Conservation (phyloP, 1,284 basidiomycete species). For the Laetiporus sulphureus region DNA sequence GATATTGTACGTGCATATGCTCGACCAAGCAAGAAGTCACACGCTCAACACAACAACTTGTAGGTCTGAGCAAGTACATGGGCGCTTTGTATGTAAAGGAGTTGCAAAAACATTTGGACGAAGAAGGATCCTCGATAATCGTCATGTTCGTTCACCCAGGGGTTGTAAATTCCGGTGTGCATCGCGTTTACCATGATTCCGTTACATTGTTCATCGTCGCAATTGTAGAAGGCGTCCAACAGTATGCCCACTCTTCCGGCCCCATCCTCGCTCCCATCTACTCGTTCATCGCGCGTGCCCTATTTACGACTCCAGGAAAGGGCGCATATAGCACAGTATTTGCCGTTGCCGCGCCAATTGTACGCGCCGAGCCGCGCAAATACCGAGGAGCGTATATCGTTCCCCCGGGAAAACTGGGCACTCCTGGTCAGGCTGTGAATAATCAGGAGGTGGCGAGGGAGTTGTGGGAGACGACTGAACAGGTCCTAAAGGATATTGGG, state of each 20-base stretch:
- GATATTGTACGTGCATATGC: slow-evolving; percentile 35
- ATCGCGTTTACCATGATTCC: slow-evolving; percentile 12
- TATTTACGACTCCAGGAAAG: slow-evolving; percentile 27
- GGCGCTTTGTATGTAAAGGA: slow-evolving; percentile 23
- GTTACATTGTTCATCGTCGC: not conserved
- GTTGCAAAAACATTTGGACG: slow-evolving; percentile 22
- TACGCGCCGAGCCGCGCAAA: slow-evolving; percentile 25
- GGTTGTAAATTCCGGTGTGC: slow-evolving; percentile 31
- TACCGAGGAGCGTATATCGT: slow-evolving; percentile 40
- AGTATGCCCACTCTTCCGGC: not conserved
- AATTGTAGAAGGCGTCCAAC: not conserved
- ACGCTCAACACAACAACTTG: too few species aligned
- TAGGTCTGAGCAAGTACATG: slow-evolving; percentile 29
- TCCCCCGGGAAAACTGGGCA: slow-evolving; percentile 28
- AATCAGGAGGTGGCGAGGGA: slow-evolving; percentile 34
- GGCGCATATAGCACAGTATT: slow-evolving; percentile 38
- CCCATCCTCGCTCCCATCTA: slow-evolving; percentile 11
- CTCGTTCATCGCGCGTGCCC: slow-evolving; percentile 23
- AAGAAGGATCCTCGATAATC: slow-evolving; percentile 23
- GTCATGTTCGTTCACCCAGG: slow-evolving; percentile 27
- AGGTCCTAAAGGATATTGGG: slow-evolving; percentile 18
- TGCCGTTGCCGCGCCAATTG: slow-evolving; percentile 36
- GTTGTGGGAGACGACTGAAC: slow-evolving; percentile 37
- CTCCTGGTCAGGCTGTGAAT: slow-evolving; percentile 22
- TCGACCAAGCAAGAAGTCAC: too few species aligned